A percentile compares a stretch with the other conserved stretches of the same genome.
Evolutionary conservation across 1,284 basidiomycete species (phyloP).

Genomic region (Caloboletus inedulis): DNA sequence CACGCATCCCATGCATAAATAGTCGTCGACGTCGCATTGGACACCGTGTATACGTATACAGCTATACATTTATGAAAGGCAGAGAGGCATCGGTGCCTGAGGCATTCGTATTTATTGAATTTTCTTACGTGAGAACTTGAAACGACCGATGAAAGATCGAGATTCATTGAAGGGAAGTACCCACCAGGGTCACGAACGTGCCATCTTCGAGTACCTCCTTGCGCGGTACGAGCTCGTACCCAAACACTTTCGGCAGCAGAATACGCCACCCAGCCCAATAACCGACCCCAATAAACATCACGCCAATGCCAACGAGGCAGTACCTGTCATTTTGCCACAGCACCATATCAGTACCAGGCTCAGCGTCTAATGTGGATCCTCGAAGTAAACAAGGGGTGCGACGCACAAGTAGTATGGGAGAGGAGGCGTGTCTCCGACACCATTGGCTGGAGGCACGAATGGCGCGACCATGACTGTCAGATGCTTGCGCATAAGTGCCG

Average conservation of each 20-base stretch:
- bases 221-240: conserved; percentile 46
- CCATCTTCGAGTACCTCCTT: conserved; percentile 53
- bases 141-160: no score
- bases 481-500: not conserved
- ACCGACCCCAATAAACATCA: conserved; percentile 44
- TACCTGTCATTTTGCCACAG: conserved; percentile 36
- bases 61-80: not conserved
- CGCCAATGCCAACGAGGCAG: conserved; percentile 52
- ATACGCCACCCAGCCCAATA: conserved; percentile 59
- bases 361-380: not conserved
- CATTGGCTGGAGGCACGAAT: conserved; percentile 52
- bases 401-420: conserved; percentile 56
- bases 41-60: not conserved
- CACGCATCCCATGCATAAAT: not conserved
- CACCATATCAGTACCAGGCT: not conserved
- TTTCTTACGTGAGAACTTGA: conserved; percentile 23
- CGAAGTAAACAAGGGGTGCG: not conserved
- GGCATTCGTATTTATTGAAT: conserved; percentile 10
- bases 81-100: not conserved
- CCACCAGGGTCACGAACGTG: conserved; percentile 52
- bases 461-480: conserved; percentile 50
- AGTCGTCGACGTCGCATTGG: not conserved
- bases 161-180: conserved; percentile 19
- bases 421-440: conserved; percentile 56
- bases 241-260: conserved; percentile 46